Percentiles rank a stretch among this genome's conserved stretches.
These are phyloP conservation scores for Fonsecaea multimorphosa DNA, from an alignment of 2,329 filamentous ascomycete species.

Conservation along the genomic window DNA sequence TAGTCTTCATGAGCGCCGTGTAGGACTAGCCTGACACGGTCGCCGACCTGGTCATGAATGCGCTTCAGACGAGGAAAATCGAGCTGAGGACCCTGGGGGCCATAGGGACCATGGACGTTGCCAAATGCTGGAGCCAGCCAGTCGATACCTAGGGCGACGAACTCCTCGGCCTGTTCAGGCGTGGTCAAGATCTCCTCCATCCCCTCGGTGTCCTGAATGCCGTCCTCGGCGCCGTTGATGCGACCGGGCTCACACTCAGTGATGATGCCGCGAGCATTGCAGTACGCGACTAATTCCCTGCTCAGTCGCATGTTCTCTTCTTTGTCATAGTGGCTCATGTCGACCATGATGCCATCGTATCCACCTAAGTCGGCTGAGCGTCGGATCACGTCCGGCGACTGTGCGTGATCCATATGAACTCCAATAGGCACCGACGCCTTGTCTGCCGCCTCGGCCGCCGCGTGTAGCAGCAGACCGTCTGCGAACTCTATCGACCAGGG, in stretches of 20 bases:
- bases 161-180: constrained; percentile 71
- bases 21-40: constrained; percentile 60
- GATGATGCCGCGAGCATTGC: constrained; percentile 69
- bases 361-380: constrained; percentile 65
- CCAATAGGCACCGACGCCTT: constrained; percentile 65
- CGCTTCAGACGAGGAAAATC: constrained; percentile 53
- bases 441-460: constrained; percentile 63
- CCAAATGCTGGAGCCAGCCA: constrained; percentile 78
- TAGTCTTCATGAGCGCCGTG: constrained; percentile 66
- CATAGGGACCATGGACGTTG: constrained; percentile 77
- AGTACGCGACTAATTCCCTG: constrained; percentile 66
- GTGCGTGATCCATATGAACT: constrained; percentile 71
- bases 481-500: constrained; percentile 75
- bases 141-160: constrained; percentile 73
- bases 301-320: constrained; percentile 71
- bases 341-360: constrained; percentile 78
- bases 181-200: constrained; percentile 69
- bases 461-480: constrained; percentile 61
- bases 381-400: constrained; percentile 63
- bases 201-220: constrained; percentile 71
- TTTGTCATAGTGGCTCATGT: constrained; percentile 75
- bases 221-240: constrained; percentile 76
- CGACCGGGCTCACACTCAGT: constrained; percentile 74
- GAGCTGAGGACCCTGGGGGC: constrained; percentile 44
- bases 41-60: constrained; percentile 58